Conservation (phyloP, 257 asterid species). For the Petunia secreta region DNA sequence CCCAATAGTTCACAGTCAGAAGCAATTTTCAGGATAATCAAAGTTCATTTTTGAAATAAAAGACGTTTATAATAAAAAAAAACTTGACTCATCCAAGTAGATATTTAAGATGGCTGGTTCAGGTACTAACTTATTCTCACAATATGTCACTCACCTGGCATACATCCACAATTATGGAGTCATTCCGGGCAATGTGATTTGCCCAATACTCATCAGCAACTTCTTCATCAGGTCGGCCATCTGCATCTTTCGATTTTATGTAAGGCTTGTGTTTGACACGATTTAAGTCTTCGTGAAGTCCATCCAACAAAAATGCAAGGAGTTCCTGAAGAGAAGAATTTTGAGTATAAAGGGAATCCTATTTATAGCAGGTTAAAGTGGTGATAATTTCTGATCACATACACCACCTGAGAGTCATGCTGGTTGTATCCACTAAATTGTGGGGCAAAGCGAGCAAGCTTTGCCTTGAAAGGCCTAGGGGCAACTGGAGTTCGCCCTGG, state of each 20-base stretch:
- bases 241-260: slow-evolving; percentile 93
- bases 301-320: slow-evolving; percentile 97
- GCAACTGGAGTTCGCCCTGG: slow-evolving; percentile 94
- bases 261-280: slow-evolving; percentile 98
- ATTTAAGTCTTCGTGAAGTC: slow-evolving; percentile 98
- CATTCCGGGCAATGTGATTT: slow-evolving; percentile 97
- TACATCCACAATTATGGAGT: slow-evolving; percentile 98
- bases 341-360: slow-evolving; percentile 12
- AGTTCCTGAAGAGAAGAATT: slow-evolving; percentile 68
- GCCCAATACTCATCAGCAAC: slow-evolving; percentile 99
- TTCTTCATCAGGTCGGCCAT: slow-evolving; percentile 96
- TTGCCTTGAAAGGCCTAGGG: slow-evolving; percentile 88
- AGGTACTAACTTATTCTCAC: slow-evolving; percentile 18
- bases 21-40: slow-evolving; percentile 1
- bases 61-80: no score
- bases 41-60: neutral
- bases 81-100: neutral
- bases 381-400: slow-evolving; percentile 1
- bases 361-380: slow-evolving; percentile 15
- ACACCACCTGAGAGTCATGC: slow-evolving; percentile 90
- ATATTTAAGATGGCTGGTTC: neutral
- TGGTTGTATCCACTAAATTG: slow-evolving; percentile 98
- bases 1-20: neutral
- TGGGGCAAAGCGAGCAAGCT: slow-evolving; percentile 98
- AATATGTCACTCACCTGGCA: slow-evolving; percentile 76